These are phyloP conservation scores for Trichoderma sp. DNA, from an alignment of 2,329 filamentous ascomycete genomes.

Conservation along the genomic window DNA sequence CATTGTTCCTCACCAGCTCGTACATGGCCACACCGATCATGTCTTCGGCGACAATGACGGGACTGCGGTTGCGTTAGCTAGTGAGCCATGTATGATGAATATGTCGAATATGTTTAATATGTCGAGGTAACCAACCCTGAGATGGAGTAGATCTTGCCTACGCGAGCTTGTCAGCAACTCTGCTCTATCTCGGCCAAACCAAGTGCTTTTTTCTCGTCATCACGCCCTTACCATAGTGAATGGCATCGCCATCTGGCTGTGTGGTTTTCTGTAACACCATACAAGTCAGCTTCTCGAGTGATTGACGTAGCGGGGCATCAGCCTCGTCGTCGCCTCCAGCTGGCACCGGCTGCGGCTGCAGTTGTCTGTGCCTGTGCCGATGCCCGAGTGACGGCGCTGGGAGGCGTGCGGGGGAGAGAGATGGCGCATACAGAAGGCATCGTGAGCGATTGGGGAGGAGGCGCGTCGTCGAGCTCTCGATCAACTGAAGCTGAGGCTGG, in stretches of 20 bases:
- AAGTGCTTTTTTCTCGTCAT: background rate
- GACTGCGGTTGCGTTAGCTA: slow-evolving; percentile 46
- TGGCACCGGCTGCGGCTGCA: slow-evolving; percentile 22
- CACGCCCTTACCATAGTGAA: slow-evolving; percentile 38
- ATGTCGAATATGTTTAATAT: background rate
- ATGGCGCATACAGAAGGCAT: slow-evolving; percentile 55
- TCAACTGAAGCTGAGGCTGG: slow-evolving; percentile 16
- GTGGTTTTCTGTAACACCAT: slow-evolving; percentile 31
- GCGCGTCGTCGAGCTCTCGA: slow-evolving; percentile 28
- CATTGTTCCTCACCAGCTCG: slow-evolving; percentile 69
- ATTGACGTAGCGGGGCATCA: slow-evolving; percentile 21
- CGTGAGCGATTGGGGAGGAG: slow-evolving; percentile 37
- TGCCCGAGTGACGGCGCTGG: background rate
- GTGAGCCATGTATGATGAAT: background rate
- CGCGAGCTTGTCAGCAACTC: slow-evolving; percentile 25
- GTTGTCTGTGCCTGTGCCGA: background rate
- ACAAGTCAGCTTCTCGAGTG: slow-evolving; percentile 24
- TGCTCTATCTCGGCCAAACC: background rate
- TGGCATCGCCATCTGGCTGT: slow-evolving; percentile 38
- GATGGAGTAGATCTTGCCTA: slow-evolving; percentile 61
- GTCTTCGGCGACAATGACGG: slow-evolving; percentile 94
- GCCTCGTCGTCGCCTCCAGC: slow-evolving; percentile 9
- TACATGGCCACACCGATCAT: slow-evolving; percentile 99
- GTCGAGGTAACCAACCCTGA: slow-evolving; percentile 52
- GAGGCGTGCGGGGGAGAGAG: slow-evolving; percentile 21